Base-by-base conservation (phyloP, 1,284 basidiomycete genomes). In the Fomitopsis palustris region DNA sequence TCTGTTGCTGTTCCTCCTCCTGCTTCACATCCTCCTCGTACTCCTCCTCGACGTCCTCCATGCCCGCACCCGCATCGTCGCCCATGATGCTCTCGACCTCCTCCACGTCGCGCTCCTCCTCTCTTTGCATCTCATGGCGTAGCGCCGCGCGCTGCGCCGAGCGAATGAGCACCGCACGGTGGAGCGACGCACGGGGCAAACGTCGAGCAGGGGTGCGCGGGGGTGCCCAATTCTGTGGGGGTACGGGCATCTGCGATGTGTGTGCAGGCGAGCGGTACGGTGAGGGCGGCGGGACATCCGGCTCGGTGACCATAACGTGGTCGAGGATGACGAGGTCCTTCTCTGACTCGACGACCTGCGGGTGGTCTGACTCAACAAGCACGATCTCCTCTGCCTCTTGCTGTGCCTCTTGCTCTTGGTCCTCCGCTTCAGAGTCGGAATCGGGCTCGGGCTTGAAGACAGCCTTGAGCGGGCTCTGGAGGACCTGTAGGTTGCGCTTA, bases 241-340 rank as follows among this genome's bases (percentile, higher is more conserved):
- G 64, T 4, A 62, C 53, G 2, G 63, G 63, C 2, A 62, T 57
- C 12, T 58, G 66, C 6, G 45, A 25, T 8, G 45, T 16, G 27
- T 29, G 27, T 27, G 45, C n/a, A 3, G 45, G n/a, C 19, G 52
- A 45, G 37, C 53, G 42, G 21, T 53, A 37, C 29, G 63, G 52
- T 29, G 62, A 51, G 57, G 38, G 61, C 38, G 54, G 55, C 8
- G 64, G 42, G 31, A 53, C 58, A 41, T 58, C 57, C 43, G 59
- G 61, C 27, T 64, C 66, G 2, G 67, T 61, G 2, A 80, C 66
- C 4, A 79, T 78, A 21, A 88, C 78, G 53, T 86, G 81, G 68
- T 90, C 88, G 16, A 89, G 73, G 58, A 90, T 88, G 56, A 90
- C 79, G 33, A 90, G 80, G 64, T 90, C 88, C 59, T 77, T 78